These are phyloP conservation scores for Melocanna baccifera DNA, from an alignment of 176 grass and related monocot species.

Conservation along the genomic window DNA sequence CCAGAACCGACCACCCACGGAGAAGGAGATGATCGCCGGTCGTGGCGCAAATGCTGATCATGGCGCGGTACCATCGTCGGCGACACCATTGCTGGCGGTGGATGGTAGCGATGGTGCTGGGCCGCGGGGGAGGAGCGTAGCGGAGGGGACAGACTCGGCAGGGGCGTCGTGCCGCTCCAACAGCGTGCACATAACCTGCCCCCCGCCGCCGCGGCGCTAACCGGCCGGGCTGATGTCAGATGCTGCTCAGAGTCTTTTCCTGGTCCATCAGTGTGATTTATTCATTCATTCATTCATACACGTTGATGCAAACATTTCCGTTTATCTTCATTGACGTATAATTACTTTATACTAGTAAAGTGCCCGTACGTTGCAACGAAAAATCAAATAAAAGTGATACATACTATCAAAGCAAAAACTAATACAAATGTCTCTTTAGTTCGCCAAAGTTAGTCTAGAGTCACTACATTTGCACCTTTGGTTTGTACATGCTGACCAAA, in stretches of 20 bases:
- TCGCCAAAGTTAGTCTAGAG: no score
- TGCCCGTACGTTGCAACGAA: no score
- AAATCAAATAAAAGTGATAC: no score
- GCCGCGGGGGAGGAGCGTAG: not conserved
- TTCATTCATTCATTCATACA: not conserved
- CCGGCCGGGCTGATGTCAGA: not conserved
- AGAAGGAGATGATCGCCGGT: not conserved
- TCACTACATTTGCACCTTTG: no score
- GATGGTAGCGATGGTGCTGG: not conserved
- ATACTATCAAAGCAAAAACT: no score
- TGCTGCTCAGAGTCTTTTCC: not conserved
- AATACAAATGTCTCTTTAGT: no score
- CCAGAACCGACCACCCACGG: not conserved
- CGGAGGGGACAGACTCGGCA: not conserved
- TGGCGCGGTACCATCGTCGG: not conserved
- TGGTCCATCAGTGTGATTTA: not conserved
- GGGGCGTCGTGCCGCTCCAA: not conserved
- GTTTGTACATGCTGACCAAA: no score
- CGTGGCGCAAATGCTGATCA: not conserved
- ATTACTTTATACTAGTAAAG: no score
- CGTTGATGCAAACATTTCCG: not conserved
- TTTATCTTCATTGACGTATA: not conserved
- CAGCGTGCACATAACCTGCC: not conserved
- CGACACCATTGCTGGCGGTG: not conserved
- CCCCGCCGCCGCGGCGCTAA: not conserved